Conservation (phyloP, 2,329 filamentous ascomycete genomes). For the Didymella segeticola region DNA sequence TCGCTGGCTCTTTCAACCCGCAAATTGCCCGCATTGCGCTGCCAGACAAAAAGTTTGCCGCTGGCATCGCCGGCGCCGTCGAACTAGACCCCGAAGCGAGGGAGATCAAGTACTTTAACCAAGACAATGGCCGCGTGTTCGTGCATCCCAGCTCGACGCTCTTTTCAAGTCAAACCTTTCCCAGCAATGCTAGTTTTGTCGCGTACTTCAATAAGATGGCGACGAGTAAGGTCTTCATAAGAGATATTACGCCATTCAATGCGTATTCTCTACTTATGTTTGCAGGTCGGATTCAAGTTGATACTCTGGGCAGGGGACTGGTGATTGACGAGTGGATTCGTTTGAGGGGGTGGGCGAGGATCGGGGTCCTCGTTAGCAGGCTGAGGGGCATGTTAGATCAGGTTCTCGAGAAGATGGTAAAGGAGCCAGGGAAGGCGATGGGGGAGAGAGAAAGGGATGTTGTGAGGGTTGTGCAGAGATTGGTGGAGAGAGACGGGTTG, state of each 20-base stretch:
- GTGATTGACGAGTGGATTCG: slow-evolving; percentile 90
- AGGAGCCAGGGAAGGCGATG: slow-evolving; percentile 70
- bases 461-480: slow-evolving; percentile 75
- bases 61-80: slow-evolving; percentile 84
- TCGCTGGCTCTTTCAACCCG: slow-evolving; percentile 65
- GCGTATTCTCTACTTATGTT: slow-evolving; percentile 88
- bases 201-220: slow-evolving; percentile 92
- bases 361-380: slow-evolving; percentile 86
- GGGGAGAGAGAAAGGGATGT: slow-evolving; percentile 62
- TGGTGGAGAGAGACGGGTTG: slow-evolving; percentile 90
- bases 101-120: slow-evolving; percentile 87
- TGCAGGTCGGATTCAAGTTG: slow-evolving; percentile 81
- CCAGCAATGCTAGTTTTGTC: slow-evolving; percentile 77
- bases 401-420: slow-evolving; percentile 79
- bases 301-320: slow-evolving; percentile 84
- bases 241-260: slow-evolving; percentile 93
- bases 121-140: slow-evolving; percentile 71
- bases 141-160: slow-evolving; percentile 88
- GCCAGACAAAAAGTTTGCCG: slow-evolving; percentile 93
- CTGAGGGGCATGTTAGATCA: slow-evolving; percentile 87
- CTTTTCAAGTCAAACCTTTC: slow-evolving; percentile 82
- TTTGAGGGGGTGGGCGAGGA: slow-evolving; percentile 89
- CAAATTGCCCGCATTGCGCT: slow-evolving; percentile 92
- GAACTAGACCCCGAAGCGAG: slow-evolving; percentile 91
- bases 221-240: slow-evolving; percentile 88